A percentile compares a stretch with the other conserved stretches of the same genome.
phyloP scores from a whole-genome alignment of 371 early-diverging fungal species.

The Mycotypha africana region DNA sequence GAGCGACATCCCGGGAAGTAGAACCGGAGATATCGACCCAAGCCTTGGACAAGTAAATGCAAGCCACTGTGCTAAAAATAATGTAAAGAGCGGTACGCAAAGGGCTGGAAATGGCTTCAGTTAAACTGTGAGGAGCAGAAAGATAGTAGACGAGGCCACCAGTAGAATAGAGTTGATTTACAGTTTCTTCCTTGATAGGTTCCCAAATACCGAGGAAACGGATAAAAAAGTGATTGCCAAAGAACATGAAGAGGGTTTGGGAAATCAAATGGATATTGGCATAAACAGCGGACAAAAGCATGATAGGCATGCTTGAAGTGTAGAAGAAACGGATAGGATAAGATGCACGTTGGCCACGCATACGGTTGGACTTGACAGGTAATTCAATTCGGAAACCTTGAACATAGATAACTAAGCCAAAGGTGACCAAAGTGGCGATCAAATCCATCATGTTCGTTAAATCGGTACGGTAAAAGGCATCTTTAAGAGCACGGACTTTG shows the following conservation, averaged over 20 bases:
- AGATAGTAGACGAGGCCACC: conserved; percentile 98
- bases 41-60: conserved; percentile 95
- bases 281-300: conserved; percentile 97
- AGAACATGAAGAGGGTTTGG: conserved; percentile 93
- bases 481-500: conserved; percentile 97
- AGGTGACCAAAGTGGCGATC: conserved; percentile 86
- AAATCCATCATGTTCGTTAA: conserved; percentile 97
- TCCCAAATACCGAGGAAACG: conserved; percentile 98
- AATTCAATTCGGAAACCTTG: conserved; percentile 99
- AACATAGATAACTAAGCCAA: conserved; percentile 97
- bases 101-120: conserved; percentile 85
- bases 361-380: conserved; percentile 94
- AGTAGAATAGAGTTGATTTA: conserved; percentile 86
- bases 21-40: conserved; percentile 99
- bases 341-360: conserved; percentile 95
- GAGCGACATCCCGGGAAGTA: conserved; percentile 96
- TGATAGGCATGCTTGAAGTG: conserved; percentile 99
- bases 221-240: conserved; percentile 93
- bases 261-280: conserved; percentile 96
- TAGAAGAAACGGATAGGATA: conserved; percentile 99
- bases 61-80: conserved; percentile 87
- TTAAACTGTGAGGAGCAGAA: conserved; percentile 89
- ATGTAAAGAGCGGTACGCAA: conserved; percentile 95
- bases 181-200: conserved; percentile 72
- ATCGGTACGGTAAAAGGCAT: conserved; percentile 97